Percentiles rank a stretch among this genome's conserved stretches.
Evolutionary conservation across 306 rosid genomes (phyloP).

Genomic region (Vicia villosa): DNA sequence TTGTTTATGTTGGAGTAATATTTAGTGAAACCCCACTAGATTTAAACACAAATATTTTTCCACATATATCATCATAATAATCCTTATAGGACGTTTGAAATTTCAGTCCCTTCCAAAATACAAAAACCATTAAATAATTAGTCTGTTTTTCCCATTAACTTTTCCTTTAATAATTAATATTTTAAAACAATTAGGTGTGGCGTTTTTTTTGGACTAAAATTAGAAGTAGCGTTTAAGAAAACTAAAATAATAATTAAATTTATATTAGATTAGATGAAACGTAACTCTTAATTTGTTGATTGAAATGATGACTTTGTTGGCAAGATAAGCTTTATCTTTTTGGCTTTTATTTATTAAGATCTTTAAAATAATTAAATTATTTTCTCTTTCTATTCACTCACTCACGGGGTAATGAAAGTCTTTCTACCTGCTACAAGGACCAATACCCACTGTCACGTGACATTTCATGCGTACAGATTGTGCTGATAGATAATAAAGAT

Average conservation of each 20-base stretch:
- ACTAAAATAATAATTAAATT: slow-evolving; percentile 6
- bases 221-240: not conserved
- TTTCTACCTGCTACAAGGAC: slow-evolving; percentile 47
- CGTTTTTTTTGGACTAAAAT: not conserved
- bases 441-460: slow-evolving; percentile 47
- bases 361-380: not conserved
- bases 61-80: not conserved
- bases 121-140: not conserved
- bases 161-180: not conserved
- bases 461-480: slow-evolving; percentile 37
- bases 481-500: slow-evolving; percentile 6
- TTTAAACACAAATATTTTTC: not conserved
- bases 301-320: slow-evolving; percentile 34
- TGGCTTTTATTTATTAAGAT: not conserved
- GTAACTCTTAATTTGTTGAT: slow-evolving; percentile 45
- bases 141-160: slow-evolving; percentile 17
- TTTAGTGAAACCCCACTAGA: not conserved
- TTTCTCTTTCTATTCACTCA: slow-evolving; percentile 34
- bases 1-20: not conserved
- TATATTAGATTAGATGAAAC: slow-evolving; percentile 41
- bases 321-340: slow-evolving; percentile 29
- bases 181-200: slow-evolving; percentile 10
- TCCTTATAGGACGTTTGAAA: slow-evolving; percentile 10
- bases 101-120: slow-evolving; percentile 6
- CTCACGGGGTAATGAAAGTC: slow-evolving; percentile 38